These are phyloP conservation scores for Sphagnum contortum DNA, from an alignment of 225 moss, liverwort and hornwort genomes.

Conservation along the genomic window DNA sequence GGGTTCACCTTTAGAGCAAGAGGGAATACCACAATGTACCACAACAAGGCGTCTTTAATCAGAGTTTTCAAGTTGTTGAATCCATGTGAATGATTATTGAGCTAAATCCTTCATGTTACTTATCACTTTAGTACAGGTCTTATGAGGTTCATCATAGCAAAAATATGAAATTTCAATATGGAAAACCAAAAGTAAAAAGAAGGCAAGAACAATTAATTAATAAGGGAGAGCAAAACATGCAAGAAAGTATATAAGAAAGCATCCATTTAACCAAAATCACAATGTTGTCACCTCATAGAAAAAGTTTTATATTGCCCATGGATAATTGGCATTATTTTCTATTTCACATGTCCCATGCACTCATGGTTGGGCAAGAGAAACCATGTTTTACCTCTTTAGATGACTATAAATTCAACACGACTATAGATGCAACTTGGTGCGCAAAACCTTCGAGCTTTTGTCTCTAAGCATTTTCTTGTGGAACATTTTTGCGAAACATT, in stretches of 20 bases:
- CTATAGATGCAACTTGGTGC: no score
- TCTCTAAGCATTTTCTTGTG: no score
- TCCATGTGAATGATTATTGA: constrained; percentile 60
- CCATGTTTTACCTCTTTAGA: no score
- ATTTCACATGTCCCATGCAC: no score
- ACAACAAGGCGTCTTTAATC: constrained; percentile 33
- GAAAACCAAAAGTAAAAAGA: constrained; percentile 77
- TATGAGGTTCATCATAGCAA: constrained; percentile 68
- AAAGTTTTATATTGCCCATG: no score
- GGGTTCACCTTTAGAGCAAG: constrained; percentile 67
- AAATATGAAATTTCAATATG: constrained; percentile 80
- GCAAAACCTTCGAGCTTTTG: no score
- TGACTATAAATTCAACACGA: no score
- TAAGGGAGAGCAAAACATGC: constrained; percentile 62
- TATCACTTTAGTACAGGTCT: constrained; percentile 70
- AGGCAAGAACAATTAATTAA: constrained; percentile 70
- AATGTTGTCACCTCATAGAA: no score
- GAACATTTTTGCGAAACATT: no score
- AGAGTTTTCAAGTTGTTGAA: constrained; percentile 36
- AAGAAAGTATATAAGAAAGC: constrained; percentile 50
- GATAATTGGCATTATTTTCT: no score
- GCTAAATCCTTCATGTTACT: constrained; percentile 56
- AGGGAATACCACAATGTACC: constrained; percentile 65
- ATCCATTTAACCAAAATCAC: constrained; percentile 28
- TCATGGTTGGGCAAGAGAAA: no score